Conservation (phyloP, 768 basidiomycete genomes). For the Lyophyllum shimeji region DNA sequence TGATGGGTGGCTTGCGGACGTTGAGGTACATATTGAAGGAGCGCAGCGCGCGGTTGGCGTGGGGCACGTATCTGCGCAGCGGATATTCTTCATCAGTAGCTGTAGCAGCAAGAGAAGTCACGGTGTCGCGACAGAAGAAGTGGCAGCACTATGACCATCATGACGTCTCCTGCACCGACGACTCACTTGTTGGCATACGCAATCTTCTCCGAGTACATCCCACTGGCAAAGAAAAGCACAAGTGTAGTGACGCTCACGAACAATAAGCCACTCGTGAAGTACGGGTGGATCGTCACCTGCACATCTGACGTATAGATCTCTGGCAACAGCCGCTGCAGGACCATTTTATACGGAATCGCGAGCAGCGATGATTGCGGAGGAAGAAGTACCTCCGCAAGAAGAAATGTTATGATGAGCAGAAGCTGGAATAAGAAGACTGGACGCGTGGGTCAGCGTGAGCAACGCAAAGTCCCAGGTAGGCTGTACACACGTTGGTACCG, state of each 20-base stretch:
- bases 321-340: slow-evolving; percentile 52
- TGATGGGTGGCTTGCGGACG: slow-evolving; percentile 76
- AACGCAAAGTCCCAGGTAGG: not conserved
- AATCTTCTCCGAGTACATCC: slow-evolving; percentile 95
- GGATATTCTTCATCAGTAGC: not conserved
- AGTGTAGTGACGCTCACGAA: slow-evolving; percentile 91
- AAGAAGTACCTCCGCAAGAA: slow-evolving; percentile 75
- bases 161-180: not conserved
- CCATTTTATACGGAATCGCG: slow-evolving; percentile 55
- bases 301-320: slow-evolving; percentile 42
- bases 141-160: not conserved
- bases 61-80: slow-evolving; percentile 82
- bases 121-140: too few species aligned
- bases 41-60: slow-evolving; percentile 88
- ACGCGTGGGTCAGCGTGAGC: not conserved
- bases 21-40: slow-evolving; percentile 98
- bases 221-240: slow-evolving; percentile 92
- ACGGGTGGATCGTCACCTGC: slow-evolving; percentile 60
- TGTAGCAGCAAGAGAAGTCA: not conserved
- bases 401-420: slow-evolving; percentile 63
- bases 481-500: slow-evolving; percentile 73
- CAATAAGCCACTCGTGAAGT: slow-evolving; percentile 75
- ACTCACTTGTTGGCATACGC: slow-evolving; percentile 92
- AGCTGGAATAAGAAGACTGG: slow-evolving; percentile 78
- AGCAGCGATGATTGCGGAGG: slow-evolving; percentile 63